These are phyloP conservation scores for Erythrophleum fordii DNA, from an alignment of 306 rosid species.

Conservation along the genomic window DNA sequence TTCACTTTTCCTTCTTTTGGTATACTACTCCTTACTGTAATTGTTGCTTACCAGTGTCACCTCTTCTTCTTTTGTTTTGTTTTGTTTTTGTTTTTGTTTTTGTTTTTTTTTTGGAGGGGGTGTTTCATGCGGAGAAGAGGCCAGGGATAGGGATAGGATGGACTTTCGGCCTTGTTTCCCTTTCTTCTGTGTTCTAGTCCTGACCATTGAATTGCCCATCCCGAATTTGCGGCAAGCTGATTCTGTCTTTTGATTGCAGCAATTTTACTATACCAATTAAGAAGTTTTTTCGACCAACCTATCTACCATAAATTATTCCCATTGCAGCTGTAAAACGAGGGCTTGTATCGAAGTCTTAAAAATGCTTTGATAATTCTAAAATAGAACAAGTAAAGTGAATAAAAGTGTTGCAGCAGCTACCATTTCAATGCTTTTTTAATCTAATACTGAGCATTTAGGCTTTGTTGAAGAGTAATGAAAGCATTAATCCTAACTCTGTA, in stretches of 20 bases:
- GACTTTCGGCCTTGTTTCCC: constrained; percentile 10
- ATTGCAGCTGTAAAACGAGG: too few relatives aligned
- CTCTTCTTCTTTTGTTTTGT: too few relatives aligned
- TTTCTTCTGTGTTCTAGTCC: neutral
- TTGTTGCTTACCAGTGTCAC: neutral
- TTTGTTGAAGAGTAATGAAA: too few relatives aligned
- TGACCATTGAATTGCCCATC: neutral
- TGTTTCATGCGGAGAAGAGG: too few relatives aligned
- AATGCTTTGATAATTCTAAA: neutral
- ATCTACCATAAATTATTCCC: too few relatives aligned
- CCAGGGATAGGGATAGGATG: neutral
- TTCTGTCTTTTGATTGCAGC: neutral
- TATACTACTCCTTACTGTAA: neutral
- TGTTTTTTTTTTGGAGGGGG: too few relatives aligned
- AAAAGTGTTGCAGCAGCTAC: neutral
- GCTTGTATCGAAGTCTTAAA: too few relatives aligned
- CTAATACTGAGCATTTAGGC: too few relatives aligned
- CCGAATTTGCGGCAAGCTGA: neutral
- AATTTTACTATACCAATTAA: too few relatives aligned
- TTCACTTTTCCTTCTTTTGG: neutral
- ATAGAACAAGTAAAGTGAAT: neutral
- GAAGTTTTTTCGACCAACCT: neutral
- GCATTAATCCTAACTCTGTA: too few relatives aligned
- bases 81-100: too few relatives aligned
- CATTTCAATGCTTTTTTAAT: neutral